A percentile compares a stretch with the other conserved stretches of the same genome.
Conservation (phyloP, 164 flowering plant species). For the Chloranthus sessilifolius region DNA sequence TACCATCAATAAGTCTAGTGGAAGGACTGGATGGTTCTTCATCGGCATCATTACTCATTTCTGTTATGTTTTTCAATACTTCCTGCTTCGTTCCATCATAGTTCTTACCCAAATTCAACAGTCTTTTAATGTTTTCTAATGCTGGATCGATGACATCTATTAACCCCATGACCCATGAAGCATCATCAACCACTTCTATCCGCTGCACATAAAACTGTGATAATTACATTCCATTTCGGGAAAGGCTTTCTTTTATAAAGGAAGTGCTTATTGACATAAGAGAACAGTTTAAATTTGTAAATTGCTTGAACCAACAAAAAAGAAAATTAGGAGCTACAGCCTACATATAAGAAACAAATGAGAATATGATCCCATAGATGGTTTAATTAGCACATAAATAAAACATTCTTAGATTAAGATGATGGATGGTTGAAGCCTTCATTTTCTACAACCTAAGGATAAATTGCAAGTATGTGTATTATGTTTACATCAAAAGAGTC, state of each 20-base stretch:
- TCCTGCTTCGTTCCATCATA: slow-evolving; percentile 18
- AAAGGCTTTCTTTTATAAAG: too few species aligned
- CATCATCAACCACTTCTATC: slow-evolving; percentile 91
- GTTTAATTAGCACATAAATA: not conserved
- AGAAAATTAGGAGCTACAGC: too few species aligned
- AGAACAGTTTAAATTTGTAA: too few species aligned
- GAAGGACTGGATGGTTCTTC: slow-evolving; percentile 19
- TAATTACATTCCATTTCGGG: too few species aligned
- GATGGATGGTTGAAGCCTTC: too few species aligned
- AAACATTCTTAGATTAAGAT: not conserved
- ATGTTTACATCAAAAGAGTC: too few species aligned
- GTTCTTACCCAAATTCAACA: slow-evolving; percentile 52
- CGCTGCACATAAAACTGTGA: slow-evolving; percentile 57
- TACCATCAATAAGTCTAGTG: not conserved
- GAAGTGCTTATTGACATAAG: too few species aligned
- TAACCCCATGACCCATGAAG: slow-evolving; percentile 88
- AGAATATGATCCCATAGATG: too few species aligned
- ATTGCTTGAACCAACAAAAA: too few species aligned
- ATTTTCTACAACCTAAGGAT: too few species aligned
- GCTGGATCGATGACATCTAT: slow-evolving; percentile 85
- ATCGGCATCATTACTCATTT: slow-evolving; percentile 8
- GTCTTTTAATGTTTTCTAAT: slow-evolving; percentile 68
- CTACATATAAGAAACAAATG: too few species aligned
- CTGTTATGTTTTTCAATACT: slow-evolving; percentile 11
- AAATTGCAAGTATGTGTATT: too few species aligned